phyloP scores from a whole-genome alignment of 345 rosid species.

The Eutrema heterophyllum region DNA sequence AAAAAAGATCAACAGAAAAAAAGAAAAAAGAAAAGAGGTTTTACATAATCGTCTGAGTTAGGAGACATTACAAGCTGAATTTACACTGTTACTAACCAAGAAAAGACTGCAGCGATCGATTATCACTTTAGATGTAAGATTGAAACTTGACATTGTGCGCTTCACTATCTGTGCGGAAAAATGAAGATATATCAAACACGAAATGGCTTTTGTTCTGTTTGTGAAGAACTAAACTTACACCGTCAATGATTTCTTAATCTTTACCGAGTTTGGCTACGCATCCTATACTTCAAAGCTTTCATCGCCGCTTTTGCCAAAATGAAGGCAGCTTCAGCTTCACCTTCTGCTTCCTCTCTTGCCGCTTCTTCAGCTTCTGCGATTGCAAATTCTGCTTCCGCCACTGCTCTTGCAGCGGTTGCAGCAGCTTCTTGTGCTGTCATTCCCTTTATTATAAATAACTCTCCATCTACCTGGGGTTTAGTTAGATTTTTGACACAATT shows the following conservation, averaged over 20 bases:
- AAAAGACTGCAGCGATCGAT: background rate
- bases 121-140: background rate
- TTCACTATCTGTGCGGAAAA: conserved; percentile 1
- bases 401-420: conserved; percentile 79
- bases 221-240: background rate
- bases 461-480: conserved; percentile 51
- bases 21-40: background rate
- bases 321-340: conserved; percentile 76
- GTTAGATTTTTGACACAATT: conserved; percentile 41
- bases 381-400: conserved; percentile 89
- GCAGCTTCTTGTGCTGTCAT: conserved; percentile 87
- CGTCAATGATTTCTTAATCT: background rate
- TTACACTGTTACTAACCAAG: conserved; percentile 11
- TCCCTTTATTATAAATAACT: conserved; percentile 50
- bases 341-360: conserved; percentile 81
- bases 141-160: background rate
- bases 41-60: conserved; percentile 4
- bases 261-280: conserved; percentile 41
- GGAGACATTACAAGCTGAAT: conserved; percentile 6
- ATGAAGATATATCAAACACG: background rate
- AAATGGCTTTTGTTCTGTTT: background rate
- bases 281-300: conserved; percentile 44
- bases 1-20: background rate
- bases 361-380: conserved; percentile 88
- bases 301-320: conserved; percentile 55